Evolutionary conservation across 768 basidiomycete genomes (phyloP), one percentile per base, ranked within the genome.

Genomic region (Rubroboletus pulcherrimus): DNA sequence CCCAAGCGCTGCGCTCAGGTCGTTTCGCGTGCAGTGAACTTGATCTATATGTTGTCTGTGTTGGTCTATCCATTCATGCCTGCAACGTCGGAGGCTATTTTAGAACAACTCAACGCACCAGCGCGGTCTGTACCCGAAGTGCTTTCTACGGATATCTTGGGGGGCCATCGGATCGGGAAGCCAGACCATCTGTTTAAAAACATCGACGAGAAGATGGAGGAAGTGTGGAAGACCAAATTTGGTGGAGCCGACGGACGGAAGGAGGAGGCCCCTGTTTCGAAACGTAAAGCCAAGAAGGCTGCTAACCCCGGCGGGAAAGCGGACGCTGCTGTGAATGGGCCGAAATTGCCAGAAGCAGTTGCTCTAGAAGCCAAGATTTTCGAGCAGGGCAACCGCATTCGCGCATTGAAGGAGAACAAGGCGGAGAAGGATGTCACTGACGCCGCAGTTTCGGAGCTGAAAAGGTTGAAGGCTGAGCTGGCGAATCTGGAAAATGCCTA

Each of bases 11-110:
- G 93, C 64, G 94, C 89, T 4, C 87, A 91, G 64, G 95, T 98
- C 62, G 77, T 98, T 55, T 85, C 89, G 46, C 86, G 93, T 51
- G 90, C 94, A 29, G 73, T 93, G 71, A 98, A 98, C 75, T 76
- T 99, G 62, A 96, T 98, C 70, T 98, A 97, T 70, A 74, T 86
- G 37, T 79, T 99, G 54, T 89, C 92, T 12, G 87, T 85, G 30
- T 77, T 97, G 62, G 73, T 93, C 60, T 88, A 94, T 68, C 96
- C 97, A 0, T 99, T 93, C 85, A 98, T 99, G 94, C 97, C 97
- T 39, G 80, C 86, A 12, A 96, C 91, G 0, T 85, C 89, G 35
- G 83, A 82, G 26, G 78, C 85, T 3, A 94, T 99, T 61, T 78
- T 96, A 51, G 65, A 70, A 19, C 97, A 99, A 66, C 81, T 98